Conservation (phyloP, 2,329 filamentous ascomycete species). For the Pseudopithomyces chartarum region DNA sequence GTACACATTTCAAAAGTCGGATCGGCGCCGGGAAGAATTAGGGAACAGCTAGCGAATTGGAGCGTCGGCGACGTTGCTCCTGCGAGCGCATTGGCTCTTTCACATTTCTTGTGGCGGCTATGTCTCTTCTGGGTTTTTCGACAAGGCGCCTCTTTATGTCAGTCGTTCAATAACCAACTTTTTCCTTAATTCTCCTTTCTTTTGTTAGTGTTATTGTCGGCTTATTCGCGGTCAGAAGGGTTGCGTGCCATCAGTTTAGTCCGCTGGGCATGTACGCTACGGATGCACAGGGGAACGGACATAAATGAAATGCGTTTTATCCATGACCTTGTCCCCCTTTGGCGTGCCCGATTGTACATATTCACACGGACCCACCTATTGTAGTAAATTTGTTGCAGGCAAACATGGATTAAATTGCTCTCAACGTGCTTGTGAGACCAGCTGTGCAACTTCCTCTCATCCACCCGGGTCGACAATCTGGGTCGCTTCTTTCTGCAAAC, state of each 20-base stretch:
- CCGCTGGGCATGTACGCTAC: background rate
- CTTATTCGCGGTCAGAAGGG: background rate
- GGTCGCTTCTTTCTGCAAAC: too few relatives aligned
- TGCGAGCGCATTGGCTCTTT: background rate
- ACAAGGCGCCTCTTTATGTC: constrained; percentile 1
- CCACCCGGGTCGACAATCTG: too few relatives aligned
- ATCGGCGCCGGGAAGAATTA: background rate
- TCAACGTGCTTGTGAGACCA: too few relatives aligned
- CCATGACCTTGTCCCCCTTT: background rate
- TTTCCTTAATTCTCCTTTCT: background rate
- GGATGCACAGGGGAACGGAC: background rate
- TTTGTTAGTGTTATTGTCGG: background rate
- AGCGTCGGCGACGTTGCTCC: constrained; percentile 1
- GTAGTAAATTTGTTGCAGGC: background rate
- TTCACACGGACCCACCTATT: background rate
- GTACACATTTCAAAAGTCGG: constrained; percentile 10
- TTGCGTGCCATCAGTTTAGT: background rate
- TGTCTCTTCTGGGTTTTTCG: constrained; percentile 1
- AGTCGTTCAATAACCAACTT: constrained; percentile 6
- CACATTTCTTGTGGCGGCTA: constrained; percentile 1
- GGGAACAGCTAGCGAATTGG: constrained; percentile 2
- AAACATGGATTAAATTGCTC: too few relatives aligned
- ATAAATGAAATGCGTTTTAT: constrained; percentile 7
- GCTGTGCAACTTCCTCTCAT: too few relatives aligned
- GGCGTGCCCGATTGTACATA: background rate